These are phyloP conservation scores for Leersia perrieri DNA, from an alignment of 176 grass and related monocot genomes.

Conservation along the genomic window DNA sequence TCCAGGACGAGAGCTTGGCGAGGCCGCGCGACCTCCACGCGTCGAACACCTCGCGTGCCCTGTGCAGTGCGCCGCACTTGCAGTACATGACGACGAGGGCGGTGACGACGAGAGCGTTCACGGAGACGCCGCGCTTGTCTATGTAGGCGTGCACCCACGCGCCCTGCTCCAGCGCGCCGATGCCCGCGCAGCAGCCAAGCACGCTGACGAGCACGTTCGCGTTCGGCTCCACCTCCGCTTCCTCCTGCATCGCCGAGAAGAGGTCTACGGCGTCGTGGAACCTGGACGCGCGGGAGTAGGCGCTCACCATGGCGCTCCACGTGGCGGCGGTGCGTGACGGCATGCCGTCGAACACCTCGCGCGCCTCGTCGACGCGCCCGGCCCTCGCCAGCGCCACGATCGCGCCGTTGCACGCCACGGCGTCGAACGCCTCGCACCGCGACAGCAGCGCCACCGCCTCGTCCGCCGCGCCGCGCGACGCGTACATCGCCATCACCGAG, in stretches of 20 bases:
- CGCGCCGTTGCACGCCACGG: constrained; percentile 62
- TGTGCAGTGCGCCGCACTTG: constrained; percentile 54
- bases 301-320: constrained; percentile 74
- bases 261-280: constrained; percentile 48
- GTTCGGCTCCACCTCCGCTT: constrained; percentile 63
- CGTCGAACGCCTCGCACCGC: constrained; percentile 40
- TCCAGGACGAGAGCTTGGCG: constrained; percentile 62
- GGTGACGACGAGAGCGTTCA: constrained; percentile 56
- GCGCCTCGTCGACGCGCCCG: constrained; percentile 44
- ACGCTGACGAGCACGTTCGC: constrained; percentile 58
- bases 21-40: neutral
- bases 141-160: constrained; percentile 67
- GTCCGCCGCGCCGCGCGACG: constrained; percentile 25
- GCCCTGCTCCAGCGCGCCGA: constrained; percentile 65
- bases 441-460: constrained; percentile 42
- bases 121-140: constrained; percentile 16
- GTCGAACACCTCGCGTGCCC: constrained; percentile 58
- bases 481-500: constrained; percentile 72
- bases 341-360: constrained; percentile 65
- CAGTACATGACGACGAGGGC: constrained; percentile 73
- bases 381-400: constrained; percentile 52
- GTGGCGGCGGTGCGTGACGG: constrained; percentile 42
- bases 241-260: constrained; percentile 56
- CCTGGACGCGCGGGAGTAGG: constrained; percentile 42
- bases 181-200: constrained; percentile 54